Conservation (phyloP, 1,284 basidiomycete species). For the Trametes pubescens region DNA sequence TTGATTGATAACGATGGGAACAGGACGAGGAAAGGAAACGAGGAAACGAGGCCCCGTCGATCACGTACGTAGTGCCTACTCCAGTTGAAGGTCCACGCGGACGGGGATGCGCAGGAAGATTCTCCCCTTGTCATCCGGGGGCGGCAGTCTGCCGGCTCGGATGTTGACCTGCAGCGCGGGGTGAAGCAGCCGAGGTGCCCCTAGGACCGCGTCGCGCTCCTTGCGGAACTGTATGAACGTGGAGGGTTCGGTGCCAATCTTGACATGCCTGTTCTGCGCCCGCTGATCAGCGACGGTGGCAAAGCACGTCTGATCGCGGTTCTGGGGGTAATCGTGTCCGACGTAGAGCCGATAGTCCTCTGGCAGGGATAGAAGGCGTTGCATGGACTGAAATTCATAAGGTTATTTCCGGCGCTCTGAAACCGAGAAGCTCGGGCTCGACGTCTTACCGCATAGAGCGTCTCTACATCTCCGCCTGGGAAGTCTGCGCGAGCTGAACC, state of each 20-base stretch:
- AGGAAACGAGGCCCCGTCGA: not conserved
- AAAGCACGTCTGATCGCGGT: conserved; percentile 43
- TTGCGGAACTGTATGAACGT: conserved; percentile 47
- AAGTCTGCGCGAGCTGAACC: conserved; percentile 52
- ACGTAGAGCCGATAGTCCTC: conserved; percentile 48
- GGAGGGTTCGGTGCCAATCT: conserved; percentile 42
- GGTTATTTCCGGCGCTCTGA: conserved; percentile 16
- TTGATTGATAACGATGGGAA: conserved; percentile 8
- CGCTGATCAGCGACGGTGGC: conserved; percentile 49
- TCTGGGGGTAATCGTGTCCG: conserved; percentile 51
- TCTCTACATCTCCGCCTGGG: conserved; percentile 49
- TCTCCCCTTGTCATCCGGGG: conserved; percentile 42
- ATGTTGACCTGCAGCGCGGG: conserved; percentile 52
- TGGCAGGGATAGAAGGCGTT: conserved; percentile 48
- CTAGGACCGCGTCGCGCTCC: conserved; percentile 45
- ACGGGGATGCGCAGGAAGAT: conserved; percentile 42
- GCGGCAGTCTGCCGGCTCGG: conserved; percentile 49
- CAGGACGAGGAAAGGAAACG: not conserved
- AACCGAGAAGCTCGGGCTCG: conserved; percentile 18
- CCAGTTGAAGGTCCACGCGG: conserved; percentile 28
- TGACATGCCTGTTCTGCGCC: conserved; percentile 46
- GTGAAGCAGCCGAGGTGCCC: conserved; percentile 48
- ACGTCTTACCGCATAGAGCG: conserved; percentile 44
- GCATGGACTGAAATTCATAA: conserved; percentile 45
- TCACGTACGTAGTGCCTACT: conserved; percentile 8